Evolutionary conservation across 2,329 filamentous ascomycete species (phyloP), one percentile per base, ranked within the genome.

Genomic region (Ceratocystis huliohia): DNA sequence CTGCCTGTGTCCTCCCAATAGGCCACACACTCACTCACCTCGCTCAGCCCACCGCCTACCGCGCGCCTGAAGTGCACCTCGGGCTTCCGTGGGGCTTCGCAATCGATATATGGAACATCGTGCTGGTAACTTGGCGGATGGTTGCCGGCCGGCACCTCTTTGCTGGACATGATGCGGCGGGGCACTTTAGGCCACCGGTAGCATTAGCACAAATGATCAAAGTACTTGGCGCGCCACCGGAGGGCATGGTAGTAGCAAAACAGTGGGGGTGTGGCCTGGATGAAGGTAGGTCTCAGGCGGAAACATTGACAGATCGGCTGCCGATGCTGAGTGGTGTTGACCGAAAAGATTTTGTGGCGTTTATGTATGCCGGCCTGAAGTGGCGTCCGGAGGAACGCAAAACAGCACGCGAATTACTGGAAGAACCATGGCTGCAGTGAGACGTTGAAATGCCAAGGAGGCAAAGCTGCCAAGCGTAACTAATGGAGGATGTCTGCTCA

Each of bases 51-150:
- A 4, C 70, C 6, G 71, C 68, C 1, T 74, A 74, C 63, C 72
- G 74, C n/a, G 72, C 75, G 25, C 75, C 75, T 0, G 76, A 77
- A 66, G 72, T 77, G 5, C 73, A 76, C 69, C 71, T 76, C 17
- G 70, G 71, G 28, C 75, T 76, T 71, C 65, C 69, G 0, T 77
- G 75, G 74, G 71, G 72, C 8, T 69, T 70, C 46, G 48, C 69
- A 15, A 72, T 76, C 20, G 75, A 78, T 69, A 69, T 73, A 20
- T 78, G 75, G 76, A 75, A 73, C 41, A 66, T 73, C 1, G 75
- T 73, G 45, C 69, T 76, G 13, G 61, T 76, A 70, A 75, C 76
- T 69, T 68, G 69, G 48, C 22, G 6, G 44, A 63, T 63, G 61
- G 44, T 63, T 1, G 22, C 33, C 10, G 61, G 61, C 5, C 7